A percentile compares a stretch with the other conserved stretches of the same genome.
These are phyloP conservation scores for Colletotrichum sojae DNA, from an alignment of 2,329 filamentous ascomycete species.

Conservation along the genomic window DNA sequence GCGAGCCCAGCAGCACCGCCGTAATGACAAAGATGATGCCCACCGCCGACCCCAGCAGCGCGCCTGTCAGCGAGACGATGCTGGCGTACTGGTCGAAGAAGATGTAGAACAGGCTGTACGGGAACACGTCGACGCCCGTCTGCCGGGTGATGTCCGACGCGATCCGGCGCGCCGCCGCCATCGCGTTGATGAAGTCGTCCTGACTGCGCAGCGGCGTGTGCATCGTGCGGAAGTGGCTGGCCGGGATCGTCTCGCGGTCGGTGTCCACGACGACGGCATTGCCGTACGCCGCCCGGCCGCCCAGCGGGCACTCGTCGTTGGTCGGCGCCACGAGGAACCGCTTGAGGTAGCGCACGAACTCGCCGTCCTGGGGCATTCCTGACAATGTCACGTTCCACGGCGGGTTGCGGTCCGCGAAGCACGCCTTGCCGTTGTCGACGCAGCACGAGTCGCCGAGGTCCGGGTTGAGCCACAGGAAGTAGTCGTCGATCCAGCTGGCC, in stretches of 20 bases:
- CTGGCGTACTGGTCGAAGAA: slow-evolving; percentile 98
- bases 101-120: slow-evolving; percentile 98
- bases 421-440: slow-evolving; percentile 77
- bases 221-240: slow-evolving; percentile 92
- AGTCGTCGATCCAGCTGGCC: slow-evolving; percentile 96
- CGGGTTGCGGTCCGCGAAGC: slow-evolving; percentile 83
- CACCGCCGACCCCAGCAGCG: slow-evolving; percentile 85
- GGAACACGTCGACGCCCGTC: slow-evolving; percentile 88
- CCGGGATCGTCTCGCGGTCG: slow-evolving; percentile 76
- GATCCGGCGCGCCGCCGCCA: slow-evolving; percentile 90
- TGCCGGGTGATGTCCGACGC: slow-evolving; percentile 79
- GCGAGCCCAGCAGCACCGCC: slow-evolving; percentile 84
- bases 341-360: slow-evolving; percentile 88
- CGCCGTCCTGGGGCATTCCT: slow-evolving; percentile 94
- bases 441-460: slow-evolving; percentile 82
- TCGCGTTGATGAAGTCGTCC: slow-evolving; percentile 92
- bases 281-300: slow-evolving; percentile 89
- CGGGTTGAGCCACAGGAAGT: slow-evolving; percentile 89
- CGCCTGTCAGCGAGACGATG: slow-evolving; percentile 84
- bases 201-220: slow-evolving; percentile 91
- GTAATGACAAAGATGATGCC: slow-evolving; percentile 88
- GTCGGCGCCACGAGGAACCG: slow-evolving; percentile 88
- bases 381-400: slow-evolving; percentile 90
- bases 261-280: slow-evolving; percentile 85
- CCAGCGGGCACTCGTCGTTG: slow-evolving; percentile 87